Conservation (phyloP, 306 rosid species). For the Cucurbita pepo region DNA sequence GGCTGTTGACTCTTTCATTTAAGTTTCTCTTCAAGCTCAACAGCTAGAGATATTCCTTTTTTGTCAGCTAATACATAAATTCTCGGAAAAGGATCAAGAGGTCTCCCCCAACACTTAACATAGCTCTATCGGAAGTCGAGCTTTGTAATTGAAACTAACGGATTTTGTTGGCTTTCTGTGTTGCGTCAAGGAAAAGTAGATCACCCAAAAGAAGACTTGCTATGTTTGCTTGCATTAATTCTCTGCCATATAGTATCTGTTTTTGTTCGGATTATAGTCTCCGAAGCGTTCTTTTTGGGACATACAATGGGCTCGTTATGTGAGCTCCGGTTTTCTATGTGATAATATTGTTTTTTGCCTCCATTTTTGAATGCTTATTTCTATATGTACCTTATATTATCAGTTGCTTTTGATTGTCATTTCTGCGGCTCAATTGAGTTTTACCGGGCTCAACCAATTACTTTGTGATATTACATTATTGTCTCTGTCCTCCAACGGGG, state of each 20-base stretch:
- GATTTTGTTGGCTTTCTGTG: neutral
- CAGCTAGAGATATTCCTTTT: neutral
- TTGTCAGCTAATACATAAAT: neutral
- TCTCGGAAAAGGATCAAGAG: neutral
- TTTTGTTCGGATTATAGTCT: neutral
- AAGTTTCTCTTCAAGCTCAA: neutral
- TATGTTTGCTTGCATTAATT: neutral
- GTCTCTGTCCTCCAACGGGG: neutral
- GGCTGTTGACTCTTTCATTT: neutral
- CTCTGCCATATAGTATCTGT: neutral
- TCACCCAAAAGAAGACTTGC: neutral
- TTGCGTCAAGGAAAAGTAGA: neutral
- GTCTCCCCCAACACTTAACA: neutral
- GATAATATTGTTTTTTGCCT: neutral
- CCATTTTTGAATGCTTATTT: neutral
- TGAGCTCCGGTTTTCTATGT: neutral
- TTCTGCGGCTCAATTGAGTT: neutral
- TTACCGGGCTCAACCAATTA: neutral
- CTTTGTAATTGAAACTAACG: neutral
- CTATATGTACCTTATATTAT: neutral
- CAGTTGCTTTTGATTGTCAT: neutral
- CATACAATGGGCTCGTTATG: neutral
- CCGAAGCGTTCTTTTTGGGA: neutral
- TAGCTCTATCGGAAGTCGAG: neutral
- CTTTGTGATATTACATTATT: conserved; percentile 1